Evolutionary conservation across 1,139 yeast genomes (phyloP), one percentile per base, ranked within the genome.

Genomic region (Saccharomycopsis hybrid): DNA sequence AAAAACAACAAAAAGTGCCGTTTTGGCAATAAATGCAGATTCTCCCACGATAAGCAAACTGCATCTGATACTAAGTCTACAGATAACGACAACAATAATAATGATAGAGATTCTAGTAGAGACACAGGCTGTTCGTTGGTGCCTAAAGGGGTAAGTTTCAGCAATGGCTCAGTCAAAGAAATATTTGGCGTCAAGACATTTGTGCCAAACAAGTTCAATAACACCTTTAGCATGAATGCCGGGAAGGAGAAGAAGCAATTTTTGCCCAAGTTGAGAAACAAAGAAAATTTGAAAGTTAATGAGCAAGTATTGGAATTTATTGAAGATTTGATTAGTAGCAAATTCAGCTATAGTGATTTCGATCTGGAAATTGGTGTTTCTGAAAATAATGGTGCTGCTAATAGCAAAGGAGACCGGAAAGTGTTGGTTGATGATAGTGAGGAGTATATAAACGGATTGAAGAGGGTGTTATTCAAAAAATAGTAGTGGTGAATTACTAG

Each of bases 161-260:
- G 18, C 5, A 46, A 46, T 27, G 43, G 41, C n/a, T 41, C 29
- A 9, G 30, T 32, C 8, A 43, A 39, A 36, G 46, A 42, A 24
- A 25, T 47, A 13, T 27, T 33, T 7, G 46, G 46, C 3, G 33
- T 47, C 13, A 42, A 25, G 28, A 36, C 39, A 11, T 41, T 33
- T 18, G 33, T 47, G 18, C 50, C 50, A 30, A 28, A 38, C 5
- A 31, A 42, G 28, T 47, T 46, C 40, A 40, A 39, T 13, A 46
- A 41, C 11, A 32, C 36, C 11, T 37, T 38, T 36, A 28, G 38
- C n/a, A 37, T 27, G 35, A 44, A 36, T 29, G 37, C 38, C 5
- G 30, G 31, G 29, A 42, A 36, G 41, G 44, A 42, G 27, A 47
- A 47, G 30, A 30, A 33, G 5, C 37, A 37, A 5, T 47, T 47